A percentile compares a stretch with the other conserved stretches of the same genome.
phyloP scores from a whole-genome alignment of 257 asterid species.

The Solanum sparsipilum region DNA sequence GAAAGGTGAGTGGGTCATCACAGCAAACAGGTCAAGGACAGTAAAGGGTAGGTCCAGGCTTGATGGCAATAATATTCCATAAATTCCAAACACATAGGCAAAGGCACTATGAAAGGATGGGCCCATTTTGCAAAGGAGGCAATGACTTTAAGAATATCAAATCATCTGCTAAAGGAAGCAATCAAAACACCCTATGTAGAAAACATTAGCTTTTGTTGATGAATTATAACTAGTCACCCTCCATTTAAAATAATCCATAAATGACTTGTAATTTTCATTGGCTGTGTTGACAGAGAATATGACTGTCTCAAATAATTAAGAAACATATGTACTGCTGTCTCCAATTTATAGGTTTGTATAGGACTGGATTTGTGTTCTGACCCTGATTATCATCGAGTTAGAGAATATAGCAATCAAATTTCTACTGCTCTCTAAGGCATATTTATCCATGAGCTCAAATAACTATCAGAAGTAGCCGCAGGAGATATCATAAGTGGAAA shows the following conservation, averaged over 20 bases:
- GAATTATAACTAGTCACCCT: neutral
- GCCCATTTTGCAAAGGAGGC: neutral
- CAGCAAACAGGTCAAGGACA: neutral
- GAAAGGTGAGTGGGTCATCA: neutral
- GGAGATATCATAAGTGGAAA: neutral
- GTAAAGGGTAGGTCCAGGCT: neutral
- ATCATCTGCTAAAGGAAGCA: neutral
- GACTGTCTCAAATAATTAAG: neutral
- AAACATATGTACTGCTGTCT: neutral
- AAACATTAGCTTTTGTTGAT: neutral
- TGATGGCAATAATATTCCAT: neutral
- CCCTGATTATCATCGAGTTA: neutral
- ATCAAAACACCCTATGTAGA: neutral
- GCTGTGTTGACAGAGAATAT: neutral
- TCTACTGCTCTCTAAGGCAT: neutral
- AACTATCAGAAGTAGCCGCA: neutral
- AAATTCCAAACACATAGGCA: neutral
- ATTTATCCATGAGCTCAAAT: neutral
- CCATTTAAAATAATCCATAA: neutral
- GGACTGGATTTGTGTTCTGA: neutral
- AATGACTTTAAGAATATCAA: neutral
- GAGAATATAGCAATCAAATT: neutral
- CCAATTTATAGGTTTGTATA: neutral
- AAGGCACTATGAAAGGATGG: neutral
- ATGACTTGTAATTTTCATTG: neutral